Evolutionary conservation across 805 yeast species (phyloP), one percentile per base, ranked within the genome.

Genomic region (Metschnikowia amazonensis): DNA sequence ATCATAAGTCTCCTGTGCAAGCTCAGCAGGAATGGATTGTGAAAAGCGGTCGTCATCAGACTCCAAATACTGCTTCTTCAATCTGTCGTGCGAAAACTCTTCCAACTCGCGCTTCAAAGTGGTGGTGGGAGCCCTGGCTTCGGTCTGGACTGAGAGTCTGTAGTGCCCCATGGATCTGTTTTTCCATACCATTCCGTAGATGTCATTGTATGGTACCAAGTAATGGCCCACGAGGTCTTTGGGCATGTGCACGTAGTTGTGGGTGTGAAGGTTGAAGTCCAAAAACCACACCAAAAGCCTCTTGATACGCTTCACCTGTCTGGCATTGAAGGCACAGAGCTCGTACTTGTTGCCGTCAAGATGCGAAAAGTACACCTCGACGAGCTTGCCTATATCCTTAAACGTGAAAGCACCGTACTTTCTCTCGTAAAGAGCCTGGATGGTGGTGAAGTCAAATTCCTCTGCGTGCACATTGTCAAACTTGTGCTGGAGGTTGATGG

Each of bases 241-340:
- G 1, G 63, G 60, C 4, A 65, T 42, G 20, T 49, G 45, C 21
- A 66, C 46, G 13, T 35, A 27, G 27, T 57, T 56, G 6, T 47
- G 48, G 18, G 50, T 34, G 43, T 64, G 69, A 24, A 59, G 49
- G 44, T 65, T 67, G 51, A 58, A 65, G 51, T 70, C 62, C 41
- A 72, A 55, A 18, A 57, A 45, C 76, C 76, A 70, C 42, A 70
- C 48, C 27, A 73, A 48, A 17, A 71, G 58, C 37, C 76, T 54
- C 48, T 68, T 69, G 16, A 67, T 66, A 9, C 72, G 55, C 43
- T 60, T 57, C n/a, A 64, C 57, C 45, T 64, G 69, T 31, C 50
- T 59, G 13, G 47, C 45, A 27, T 58, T 60, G 13, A 65, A 46
- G 1, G 74, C 59, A 20, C 60, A 53, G 29, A 71, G 47, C 40